phyloP scores from a whole-genome alignment of 2,329 filamentous ascomycete genomes.

The Pseudocercospora musae region DNA sequence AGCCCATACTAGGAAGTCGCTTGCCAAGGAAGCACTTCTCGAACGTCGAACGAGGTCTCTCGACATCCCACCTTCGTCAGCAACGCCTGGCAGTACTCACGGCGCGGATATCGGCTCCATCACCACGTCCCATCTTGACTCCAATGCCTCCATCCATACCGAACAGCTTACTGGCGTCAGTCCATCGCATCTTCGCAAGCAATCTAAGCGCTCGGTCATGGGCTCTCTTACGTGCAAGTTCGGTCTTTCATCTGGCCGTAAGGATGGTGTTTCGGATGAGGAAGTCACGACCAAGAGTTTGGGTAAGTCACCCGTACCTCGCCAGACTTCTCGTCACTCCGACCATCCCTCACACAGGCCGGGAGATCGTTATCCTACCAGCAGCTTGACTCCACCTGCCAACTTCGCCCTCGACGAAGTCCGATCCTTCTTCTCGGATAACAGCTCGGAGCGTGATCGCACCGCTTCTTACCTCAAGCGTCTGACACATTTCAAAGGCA shows the following conservation, averaged over 20 bases:
- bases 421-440: constrained; percentile 44
- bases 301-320: constrained; percentile 17
- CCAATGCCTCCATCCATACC: constrained; percentile 30
- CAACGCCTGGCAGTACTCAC: constrained; percentile 20
- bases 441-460: constrained; percentile 35
- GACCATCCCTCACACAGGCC: constrained; percentile 34
- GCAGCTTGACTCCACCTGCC: constrained; percentile 43
- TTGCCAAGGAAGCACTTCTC: constrained; percentile 28
- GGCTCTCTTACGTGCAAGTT: constrained; percentile 37
- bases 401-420: constrained; percentile 41
- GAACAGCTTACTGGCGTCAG: constrained; percentile 34
- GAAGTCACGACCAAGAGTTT: constrained; percentile 17
- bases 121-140: constrained; percentile 21
- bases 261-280: constrained; percentile 11
- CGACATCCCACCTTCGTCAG: constrained; percentile 21
- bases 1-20: constrained; percentile 31
- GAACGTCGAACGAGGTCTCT: constrained; percentile 30
- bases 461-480: constrained; percentile 37
- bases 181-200: constrained; percentile 28
- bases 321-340: constrained; percentile 16
- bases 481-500: constrained; percentile 29
- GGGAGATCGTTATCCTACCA: constrained; percentile 50
- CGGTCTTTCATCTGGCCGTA: constrained; percentile 23
- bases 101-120: constrained; percentile 36
- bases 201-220: constrained; percentile 36